phyloP scores from a whole-genome alignment of 441 rosid genomes.

The Francoa sonchifolia region DNA sequence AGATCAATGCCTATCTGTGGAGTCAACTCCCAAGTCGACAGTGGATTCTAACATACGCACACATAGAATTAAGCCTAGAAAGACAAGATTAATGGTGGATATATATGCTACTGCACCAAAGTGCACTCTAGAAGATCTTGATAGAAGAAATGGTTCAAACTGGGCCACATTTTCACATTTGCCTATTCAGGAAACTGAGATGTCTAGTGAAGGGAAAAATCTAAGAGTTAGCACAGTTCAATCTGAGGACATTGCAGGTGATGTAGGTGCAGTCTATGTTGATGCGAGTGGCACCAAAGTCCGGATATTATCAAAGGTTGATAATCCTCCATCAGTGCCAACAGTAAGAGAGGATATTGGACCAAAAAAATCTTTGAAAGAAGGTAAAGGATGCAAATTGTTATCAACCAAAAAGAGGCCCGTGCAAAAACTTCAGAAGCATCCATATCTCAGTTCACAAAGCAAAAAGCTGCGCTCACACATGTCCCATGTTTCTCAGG shows the following conservation, averaged over 20 bases:
- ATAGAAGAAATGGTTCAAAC: slow-evolving; percentile 70
- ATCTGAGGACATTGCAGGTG: slow-evolving; percentile 37
- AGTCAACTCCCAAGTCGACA: slow-evolving; percentile 49
- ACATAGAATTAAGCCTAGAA: slow-evolving; percentile 67
- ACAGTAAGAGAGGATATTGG: slow-evolving; percentile 28
- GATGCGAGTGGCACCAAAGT: slow-evolving; percentile 76
- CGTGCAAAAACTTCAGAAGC: slow-evolving; percentile 36
- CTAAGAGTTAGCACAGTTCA: slow-evolving; percentile 22
- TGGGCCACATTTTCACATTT: slow-evolving; percentile 52
- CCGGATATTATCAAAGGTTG: slow-evolving; percentile 59
- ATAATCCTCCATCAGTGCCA: slow-evolving; percentile 21
- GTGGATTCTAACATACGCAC: slow-evolving; percentile 46
- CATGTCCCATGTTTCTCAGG: slow-evolving; percentile 44
- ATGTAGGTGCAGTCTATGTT: slow-evolving; percentile 76
- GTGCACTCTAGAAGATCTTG: slow-evolving; percentile 88
- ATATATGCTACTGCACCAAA: slow-evolving; percentile 46
- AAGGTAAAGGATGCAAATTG: slow-evolving; percentile 32
- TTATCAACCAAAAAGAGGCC: slow-evolving; percentile 39
- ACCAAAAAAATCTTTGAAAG: slow-evolving; percentile 31
- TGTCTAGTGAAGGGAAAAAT: slow-evolving; percentile 31
- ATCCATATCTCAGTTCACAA: slow-evolving; percentile 40
- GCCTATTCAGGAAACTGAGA: slow-evolving; percentile 30
- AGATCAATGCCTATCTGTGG: slow-evolving; percentile 84
- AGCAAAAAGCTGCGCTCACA: slow-evolving; percentile 29
- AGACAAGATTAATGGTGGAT: slow-evolving; percentile 61